Base-by-base conservation (phyloP, 495 filamentous ascomycete species). In the Evernia prunastri region DNA sequence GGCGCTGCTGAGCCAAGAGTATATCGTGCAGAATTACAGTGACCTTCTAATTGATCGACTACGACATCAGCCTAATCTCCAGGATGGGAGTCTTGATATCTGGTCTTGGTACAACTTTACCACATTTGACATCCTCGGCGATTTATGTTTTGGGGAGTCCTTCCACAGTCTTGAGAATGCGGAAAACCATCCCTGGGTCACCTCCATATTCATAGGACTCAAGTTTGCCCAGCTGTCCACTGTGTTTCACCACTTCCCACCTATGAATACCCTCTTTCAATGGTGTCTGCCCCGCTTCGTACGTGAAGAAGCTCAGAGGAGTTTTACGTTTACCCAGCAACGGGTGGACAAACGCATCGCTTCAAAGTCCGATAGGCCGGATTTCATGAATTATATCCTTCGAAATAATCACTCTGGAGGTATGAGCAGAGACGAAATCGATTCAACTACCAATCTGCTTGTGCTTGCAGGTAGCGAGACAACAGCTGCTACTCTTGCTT, bases 101-200 rank as follows among this genome's bases (percentile, higher is more conserved):
- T 69, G 70, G 6, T 70, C 78, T 42, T 86, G 83, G 85, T 82
- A 80, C 59, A 85, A 83, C 58, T 86, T 71, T 66, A 80, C 78
- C 2, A 85, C 83, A 20, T 87, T 87, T 66, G 86, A 87, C 67
- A 72, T 86, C 27, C 83, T 85, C 66, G 84, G 83, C 4, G 82
- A 86, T 66, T 72, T 88, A 37, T 78, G 78, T 18, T 86, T 87
- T 73, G 83, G 82, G 1, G 78, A 86, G 64, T 75, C 77, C 25
- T 87, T 88, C 60, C 78, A 77, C 18, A 82, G 81, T 47, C 69
- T 87, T 13, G 68, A 81, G 29, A 73, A 70, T 13, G 73, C 72
- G 13, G 68, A 75, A 2, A 80, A 81, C 57, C 78, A 87, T 73
- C 75, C 76, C 10, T 88, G 82, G 81, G 78, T 87, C 11, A 69